These are phyloP conservation scores for Chionographis japonica DNA, from an alignment of 106 monocot species.

Conservation along the genomic window DNA sequence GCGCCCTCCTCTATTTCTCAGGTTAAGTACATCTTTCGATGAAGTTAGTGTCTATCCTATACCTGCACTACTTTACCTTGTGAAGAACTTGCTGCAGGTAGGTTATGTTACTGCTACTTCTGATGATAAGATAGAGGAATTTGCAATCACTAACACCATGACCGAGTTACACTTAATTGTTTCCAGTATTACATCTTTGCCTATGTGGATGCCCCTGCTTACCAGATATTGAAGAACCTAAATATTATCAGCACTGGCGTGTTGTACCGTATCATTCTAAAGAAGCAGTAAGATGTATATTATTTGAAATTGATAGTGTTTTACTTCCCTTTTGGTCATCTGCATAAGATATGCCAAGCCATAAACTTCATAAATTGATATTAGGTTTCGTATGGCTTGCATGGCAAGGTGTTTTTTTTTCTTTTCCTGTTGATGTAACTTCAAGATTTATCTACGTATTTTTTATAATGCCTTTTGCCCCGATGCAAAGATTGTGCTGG, in stretches of 20 bases:
- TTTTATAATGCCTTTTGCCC: no score
- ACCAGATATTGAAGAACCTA: conserved; percentile 98
- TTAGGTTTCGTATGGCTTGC: no score
- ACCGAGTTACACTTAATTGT: conserved; percentile 4
- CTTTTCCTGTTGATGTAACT: no score
- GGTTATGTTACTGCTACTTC: not conserved
- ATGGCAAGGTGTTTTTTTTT: no score
- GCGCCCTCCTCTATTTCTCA: conserved; percentile 18
- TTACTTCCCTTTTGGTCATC: no score
- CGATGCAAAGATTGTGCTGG: no score
- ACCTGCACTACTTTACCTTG: conserved; percentile 85
- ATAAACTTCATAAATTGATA: no score
- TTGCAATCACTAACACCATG: not conserved
- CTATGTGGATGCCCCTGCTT: conserved; percentile 96
- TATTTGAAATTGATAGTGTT: no score
- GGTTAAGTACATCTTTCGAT: conserved; percentile 69
- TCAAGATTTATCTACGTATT: no score
- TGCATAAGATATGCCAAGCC: no score
- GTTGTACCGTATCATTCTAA: conserved; percentile 86
- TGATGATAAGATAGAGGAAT: not conserved
- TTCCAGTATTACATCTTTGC: conserved; percentile 94
- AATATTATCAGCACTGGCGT: conserved; percentile 98
- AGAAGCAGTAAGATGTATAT: conserved; percentile 61
- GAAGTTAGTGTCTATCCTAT: conserved; percentile 94
- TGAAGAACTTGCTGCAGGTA: conserved; percentile 95